Percentiles rank a stretch among this genome's conserved stretches.
Evolutionary conservation across 1,284 basidiomycete genomes (phyloP).

Genomic region (Ustilago shanxiensis): DNA sequence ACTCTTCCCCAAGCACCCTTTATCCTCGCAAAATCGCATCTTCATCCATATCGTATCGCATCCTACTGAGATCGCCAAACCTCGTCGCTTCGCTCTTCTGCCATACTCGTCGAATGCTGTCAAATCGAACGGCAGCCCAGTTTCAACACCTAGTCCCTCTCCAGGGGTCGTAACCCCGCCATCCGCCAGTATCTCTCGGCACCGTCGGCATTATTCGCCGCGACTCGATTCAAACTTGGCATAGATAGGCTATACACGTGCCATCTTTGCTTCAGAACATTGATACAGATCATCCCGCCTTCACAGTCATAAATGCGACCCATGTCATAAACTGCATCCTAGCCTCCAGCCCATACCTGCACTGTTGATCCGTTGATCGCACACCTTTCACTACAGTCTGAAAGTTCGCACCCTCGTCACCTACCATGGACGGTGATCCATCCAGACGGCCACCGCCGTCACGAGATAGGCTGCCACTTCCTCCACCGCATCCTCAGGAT

Average conservation of each 20-base stretch:
- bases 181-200: too few relatives aligned
- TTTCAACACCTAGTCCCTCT: not conserved
- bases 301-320: not conserved
- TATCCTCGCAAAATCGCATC: not conserved
- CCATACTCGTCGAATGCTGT: conserved; percentile 1
- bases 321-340: not conserved
- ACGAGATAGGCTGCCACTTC: conserved; percentile 16
- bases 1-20: not conserved
- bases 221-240: conserved; percentile 4
- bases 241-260: conserved; percentile 40
- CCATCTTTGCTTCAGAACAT: conserved; percentile 22
- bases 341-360: not conserved
- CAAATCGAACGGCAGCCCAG: not conserved
- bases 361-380: not conserved
- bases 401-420: not conserved
- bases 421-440: conserved; percentile 36
- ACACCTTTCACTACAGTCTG: not conserved
- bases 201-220: conserved; percentile 1
- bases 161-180: too few relatives aligned
- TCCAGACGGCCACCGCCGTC: conserved; percentile 19
- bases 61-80: not conserved
- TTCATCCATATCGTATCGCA: not conserved
- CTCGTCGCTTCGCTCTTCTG: not conserved
- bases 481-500: conserved; percentile 8
- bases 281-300: not conserved